A percentile compares a stretch with the other conserved stretches of the same genome.
Conservation (phyloP, 768 basidiomycete species). For the Hericium alpestre region DNA sequence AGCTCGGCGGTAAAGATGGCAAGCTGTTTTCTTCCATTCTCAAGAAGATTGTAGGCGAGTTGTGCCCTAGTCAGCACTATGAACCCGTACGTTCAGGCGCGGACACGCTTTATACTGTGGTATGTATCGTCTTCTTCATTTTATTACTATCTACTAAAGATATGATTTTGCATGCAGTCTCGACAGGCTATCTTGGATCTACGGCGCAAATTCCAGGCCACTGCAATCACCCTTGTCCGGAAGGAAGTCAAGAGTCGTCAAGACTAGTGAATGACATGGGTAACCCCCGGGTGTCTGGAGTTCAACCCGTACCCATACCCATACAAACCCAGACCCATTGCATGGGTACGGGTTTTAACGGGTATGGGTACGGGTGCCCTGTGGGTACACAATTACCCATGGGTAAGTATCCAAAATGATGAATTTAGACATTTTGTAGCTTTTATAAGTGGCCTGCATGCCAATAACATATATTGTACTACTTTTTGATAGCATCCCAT, state of each 20-base stretch:
- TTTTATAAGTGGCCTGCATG: too few relatives aligned
- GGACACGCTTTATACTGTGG: not conserved
- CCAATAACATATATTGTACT: too few relatives aligned
- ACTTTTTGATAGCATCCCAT: too few relatives aligned
- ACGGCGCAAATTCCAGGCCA: not conserved
- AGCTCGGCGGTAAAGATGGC: not conserved
- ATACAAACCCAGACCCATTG: too few relatives aligned
- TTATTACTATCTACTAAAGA: not conserved
- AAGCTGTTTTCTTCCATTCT: not conserved
- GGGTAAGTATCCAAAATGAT: too few relatives aligned
- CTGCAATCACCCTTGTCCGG: not conserved
- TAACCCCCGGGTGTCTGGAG: too few relatives aligned
- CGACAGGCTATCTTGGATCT: not conserved
- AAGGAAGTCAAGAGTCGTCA: not conserved
- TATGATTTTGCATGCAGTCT: not conserved
- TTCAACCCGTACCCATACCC: too few relatives aligned
- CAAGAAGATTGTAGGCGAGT: not conserved
- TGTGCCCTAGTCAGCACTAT: not conserved
- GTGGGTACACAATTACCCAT: too few relatives aligned
- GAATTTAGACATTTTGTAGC: too few relatives aligned
- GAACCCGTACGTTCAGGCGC: not conserved
- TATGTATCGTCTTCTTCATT: not conserved
- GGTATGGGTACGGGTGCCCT: too few relatives aligned
- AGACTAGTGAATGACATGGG: not conserved
- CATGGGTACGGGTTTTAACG: too few relatives aligned